These are phyloP conservation scores for Lasiosphaeris hirsuta DNA, from an alignment of 495 filamentous ascomycete species.

Conservation along the genomic window DNA sequence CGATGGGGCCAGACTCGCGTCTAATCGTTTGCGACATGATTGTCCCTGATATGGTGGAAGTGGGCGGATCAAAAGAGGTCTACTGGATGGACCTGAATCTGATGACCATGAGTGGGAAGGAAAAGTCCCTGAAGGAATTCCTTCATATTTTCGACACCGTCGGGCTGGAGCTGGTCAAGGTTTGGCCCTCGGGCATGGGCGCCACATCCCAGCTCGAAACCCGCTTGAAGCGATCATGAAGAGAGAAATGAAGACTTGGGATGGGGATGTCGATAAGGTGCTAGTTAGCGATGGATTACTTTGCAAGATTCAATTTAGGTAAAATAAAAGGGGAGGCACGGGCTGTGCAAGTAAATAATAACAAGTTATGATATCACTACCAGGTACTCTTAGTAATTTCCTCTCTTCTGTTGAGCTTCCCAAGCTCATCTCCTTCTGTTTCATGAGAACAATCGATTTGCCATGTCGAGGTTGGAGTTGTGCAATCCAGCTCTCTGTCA, in stretches of 20 bases:
- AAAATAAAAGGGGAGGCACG: too few species aligned
- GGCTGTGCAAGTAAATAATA: too few species aligned
- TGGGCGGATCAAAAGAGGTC: constrained; percentile 14
- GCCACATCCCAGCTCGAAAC: constrained; percentile 20
- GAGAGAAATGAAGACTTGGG: background rate
- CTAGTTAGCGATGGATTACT: background rate
- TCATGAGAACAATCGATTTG: too few species aligned
- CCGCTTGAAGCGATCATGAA: constrained; percentile 16
- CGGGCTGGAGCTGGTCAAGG: constrained; percentile 30
- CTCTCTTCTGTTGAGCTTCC: too few species aligned
- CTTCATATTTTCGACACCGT: constrained; percentile 24
- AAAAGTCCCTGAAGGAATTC: constrained; percentile 30
- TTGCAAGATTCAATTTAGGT: too few species aligned
- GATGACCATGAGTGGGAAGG: constrained; percentile 32
- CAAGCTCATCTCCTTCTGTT: too few species aligned
- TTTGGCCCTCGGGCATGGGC: constrained; percentile 20
- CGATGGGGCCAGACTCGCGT: constrained; percentile 32
- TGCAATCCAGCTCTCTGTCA: too few species aligned
- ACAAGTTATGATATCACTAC: too few species aligned
- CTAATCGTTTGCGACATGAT: constrained; percentile 30
- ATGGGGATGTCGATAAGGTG: background rate
- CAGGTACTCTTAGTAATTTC: too few species aligned
- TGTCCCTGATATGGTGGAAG: constrained; percentile 24
- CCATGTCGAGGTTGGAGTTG: too few species aligned
- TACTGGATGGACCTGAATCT: constrained; percentile 29